Evolutionary conservation across 306 rosid species (phyloP).

Genomic region (Pterocarpus santalinus): DNA sequence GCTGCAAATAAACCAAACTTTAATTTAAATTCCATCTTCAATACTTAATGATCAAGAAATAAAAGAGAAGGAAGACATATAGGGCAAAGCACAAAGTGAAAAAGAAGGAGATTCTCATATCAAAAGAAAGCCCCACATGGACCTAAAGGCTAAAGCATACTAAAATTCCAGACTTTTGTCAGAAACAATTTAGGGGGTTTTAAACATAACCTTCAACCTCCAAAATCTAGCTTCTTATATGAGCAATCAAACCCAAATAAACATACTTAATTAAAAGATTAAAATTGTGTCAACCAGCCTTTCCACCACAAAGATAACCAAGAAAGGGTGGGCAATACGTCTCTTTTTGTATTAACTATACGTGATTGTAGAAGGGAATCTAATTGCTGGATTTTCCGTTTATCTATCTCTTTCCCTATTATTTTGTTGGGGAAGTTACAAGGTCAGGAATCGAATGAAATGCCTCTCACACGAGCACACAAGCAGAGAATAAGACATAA

Average conservation of each 20-base stretch:
- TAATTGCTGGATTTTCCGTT: constrained; percentile 21
- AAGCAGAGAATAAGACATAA: constrained; percentile 12
- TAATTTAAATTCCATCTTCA: constrained; percentile 53
- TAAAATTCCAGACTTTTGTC: constrained; percentile 67
- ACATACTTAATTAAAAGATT: constrained; percentile 13
- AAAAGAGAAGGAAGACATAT: constrained; percentile 59
- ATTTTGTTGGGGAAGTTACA: neutral
- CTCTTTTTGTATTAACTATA: neutral
- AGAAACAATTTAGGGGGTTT: constrained; percentile 57
- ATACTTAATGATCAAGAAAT: constrained; percentile 64
- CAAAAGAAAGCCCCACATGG: constrained; percentile 67
- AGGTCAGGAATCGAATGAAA: constrained; percentile 35
- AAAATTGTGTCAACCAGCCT: neutral
- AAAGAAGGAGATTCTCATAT: constrained; percentile 68
- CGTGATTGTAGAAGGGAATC: constrained; percentile 37
- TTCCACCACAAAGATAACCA: neutral
- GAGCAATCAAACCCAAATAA: constrained; percentile 41
- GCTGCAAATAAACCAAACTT: constrained; percentile 65
- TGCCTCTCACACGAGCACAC: constrained; percentile 21
- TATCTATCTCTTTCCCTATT: constrained; percentile 10
- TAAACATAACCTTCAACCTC: constrained; percentile 43
- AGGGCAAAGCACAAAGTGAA: constrained; percentile 74
- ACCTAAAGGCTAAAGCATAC: constrained; percentile 76
- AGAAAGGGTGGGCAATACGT: neutral
- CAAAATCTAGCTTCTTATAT: constrained; percentile 39